Conservation (phyloP, 176 grass and related monocot genomes). For the Lolium rigidum region DNA sequence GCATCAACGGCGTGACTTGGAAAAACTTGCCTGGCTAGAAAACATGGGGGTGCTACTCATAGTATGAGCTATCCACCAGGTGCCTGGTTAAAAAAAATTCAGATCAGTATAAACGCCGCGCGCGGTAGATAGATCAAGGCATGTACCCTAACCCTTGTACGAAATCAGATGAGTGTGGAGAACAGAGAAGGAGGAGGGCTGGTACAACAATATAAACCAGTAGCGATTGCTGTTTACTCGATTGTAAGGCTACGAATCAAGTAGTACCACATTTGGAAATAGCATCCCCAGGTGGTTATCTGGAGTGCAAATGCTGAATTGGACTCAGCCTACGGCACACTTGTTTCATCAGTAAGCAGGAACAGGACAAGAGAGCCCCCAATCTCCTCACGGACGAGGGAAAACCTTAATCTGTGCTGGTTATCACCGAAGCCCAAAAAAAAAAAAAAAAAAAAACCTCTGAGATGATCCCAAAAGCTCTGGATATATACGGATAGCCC, state of each 20-base stretch:
- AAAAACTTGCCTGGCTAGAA: conserved; percentile 4
- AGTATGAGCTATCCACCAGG: background rate
- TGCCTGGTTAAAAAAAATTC: background rate
- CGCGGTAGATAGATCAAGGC: background rate
- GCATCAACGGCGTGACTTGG: background rate
- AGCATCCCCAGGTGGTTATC: too few relatives aligned
- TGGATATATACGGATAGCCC: too few relatives aligned
- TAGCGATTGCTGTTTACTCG: background rate
- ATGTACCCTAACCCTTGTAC: background rate
- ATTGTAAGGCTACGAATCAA: too few relatives aligned
- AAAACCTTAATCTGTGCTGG: too few relatives aligned
- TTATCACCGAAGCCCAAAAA: too few relatives aligned
- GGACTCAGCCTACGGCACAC: background rate
- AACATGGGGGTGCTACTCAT: conserved; percentile 21
- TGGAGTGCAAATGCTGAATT: too few relatives aligned
- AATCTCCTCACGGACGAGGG: too few relatives aligned
- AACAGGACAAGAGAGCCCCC: too few relatives aligned
- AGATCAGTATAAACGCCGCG: too few relatives aligned
- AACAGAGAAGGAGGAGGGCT: background rate
- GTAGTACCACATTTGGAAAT: too few relatives aligned
- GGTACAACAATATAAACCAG: background rate
- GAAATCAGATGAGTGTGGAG: background rate
- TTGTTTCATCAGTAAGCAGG: background rate
- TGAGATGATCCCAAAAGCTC: too few relatives aligned
- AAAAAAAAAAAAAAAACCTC: too few relatives aligned